Evolutionary conservation across 164 flowering plant genomes (phyloP), one percentile per base, ranked within the genome.

Genomic region (Litsea cubeba): DNA sequence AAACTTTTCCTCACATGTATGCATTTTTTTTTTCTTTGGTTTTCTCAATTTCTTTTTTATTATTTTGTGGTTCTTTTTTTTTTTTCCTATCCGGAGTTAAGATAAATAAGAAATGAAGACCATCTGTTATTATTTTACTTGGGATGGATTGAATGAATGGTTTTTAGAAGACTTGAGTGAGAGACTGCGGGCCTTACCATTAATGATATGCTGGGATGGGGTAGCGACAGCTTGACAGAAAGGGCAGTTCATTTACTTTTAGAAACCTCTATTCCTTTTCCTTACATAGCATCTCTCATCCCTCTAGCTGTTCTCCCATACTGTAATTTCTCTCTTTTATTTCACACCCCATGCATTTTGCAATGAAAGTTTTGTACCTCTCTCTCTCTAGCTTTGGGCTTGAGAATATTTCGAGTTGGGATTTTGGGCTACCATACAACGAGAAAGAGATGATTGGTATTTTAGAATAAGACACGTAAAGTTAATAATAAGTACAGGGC

Each of bases 161-260:
- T 72, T 30, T 71, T n/a, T 63, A 12, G 11, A 46, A 69, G 68
- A 11, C 35, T 20, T 22, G 83, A 85, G 79, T 85, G 68, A 71
- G 88, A 76, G 78, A 85, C 85, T 78, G 81, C 5, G 73, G 82
- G 72, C 86, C 82, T 86, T 86, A 79, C 75, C 74, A 83, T 87
- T 82, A 86, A 87, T 90, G 84, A 75, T 50, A 65, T 73, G 46
- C 70, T 49, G 75, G n/a, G n/a, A 2, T 68, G 35, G 46, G 62
- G 69, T 49, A 65, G 62, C 70, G 69, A 79, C 82, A 82, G 78
- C 73, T 46, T 78, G 83, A 82, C 82, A 81, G 77, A 77, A 78
- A 69, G 58, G 75, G 62, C 69, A 78, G 79, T 83, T 78, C 80
- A 76, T 82, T 84, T 72, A 79, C 72, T 83, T 74, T 65, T n/a